Percentiles rank a stretch among this genome's conserved stretches.
These are phyloP conservation scores for Alternaria tenuissima DNA, from an alignment of 2,329 filamentous ascomycete genomes.

Conservation along the genomic window DNA sequence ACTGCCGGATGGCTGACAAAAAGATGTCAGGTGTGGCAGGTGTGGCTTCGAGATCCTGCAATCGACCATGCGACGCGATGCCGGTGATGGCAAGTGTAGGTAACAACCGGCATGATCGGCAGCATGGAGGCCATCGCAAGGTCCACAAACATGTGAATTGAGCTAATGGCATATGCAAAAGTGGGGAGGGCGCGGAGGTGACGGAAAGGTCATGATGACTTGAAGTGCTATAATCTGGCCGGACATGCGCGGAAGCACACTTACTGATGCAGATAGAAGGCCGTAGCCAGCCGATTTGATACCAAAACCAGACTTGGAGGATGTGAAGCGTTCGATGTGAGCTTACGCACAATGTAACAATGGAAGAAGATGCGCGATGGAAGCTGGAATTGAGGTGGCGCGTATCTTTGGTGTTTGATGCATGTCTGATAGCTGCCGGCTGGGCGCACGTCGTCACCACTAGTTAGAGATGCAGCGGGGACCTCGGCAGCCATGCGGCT, in stretches of 20 bases:
- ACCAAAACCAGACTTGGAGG: background rate
- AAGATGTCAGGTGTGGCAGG: background rate
- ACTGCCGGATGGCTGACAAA: constrained; percentile 28
- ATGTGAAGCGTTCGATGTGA: background rate
- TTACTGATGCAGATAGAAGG: constrained; percentile 26
- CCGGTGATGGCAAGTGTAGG: constrained; percentile 19
- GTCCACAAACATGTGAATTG: constrained; percentile 5
- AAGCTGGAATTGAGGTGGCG: constrained; percentile 8
- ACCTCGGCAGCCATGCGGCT: constrained; percentile 19
- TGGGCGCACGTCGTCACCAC: constrained; percentile 18
- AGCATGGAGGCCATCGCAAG: background rate
- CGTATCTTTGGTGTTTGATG: constrained; percentile 19
- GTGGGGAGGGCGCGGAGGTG: constrained; percentile 29
- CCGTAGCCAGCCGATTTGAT: constrained; percentile 8
- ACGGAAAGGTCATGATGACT: constrained; percentile 37
- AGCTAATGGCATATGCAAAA: constrained; percentile 24
- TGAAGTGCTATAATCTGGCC: constrained; percentile 24
- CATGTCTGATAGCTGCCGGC: constrained; percentile 11
- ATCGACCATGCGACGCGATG: constrained; percentile 15
- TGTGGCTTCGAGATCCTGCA: constrained; percentile 4
- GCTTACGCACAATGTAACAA: constrained; percentile 3
- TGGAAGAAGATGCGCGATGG: constrained; percentile 1
- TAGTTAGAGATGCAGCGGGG: constrained; percentile 10
- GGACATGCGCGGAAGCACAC: constrained; percentile 29
- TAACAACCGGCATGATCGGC: constrained; percentile 18